These are phyloP conservation scores for Cutaneotrichosporon dermatis DNA, from an alignment of 1,284 basidiomycete species.

Conservation along the genomic window DNA sequence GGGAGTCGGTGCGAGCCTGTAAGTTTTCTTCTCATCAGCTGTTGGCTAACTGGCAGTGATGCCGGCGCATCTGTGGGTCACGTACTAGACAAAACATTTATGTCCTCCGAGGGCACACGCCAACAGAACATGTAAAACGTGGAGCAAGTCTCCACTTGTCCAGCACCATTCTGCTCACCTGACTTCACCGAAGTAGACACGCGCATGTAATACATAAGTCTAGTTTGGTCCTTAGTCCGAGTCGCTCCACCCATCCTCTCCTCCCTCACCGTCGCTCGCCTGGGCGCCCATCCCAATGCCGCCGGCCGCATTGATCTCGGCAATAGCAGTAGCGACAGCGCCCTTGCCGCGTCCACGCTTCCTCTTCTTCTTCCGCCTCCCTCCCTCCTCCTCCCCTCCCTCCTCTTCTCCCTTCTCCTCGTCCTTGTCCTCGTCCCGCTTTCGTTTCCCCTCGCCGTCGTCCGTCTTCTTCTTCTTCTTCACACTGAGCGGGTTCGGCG, in stretches of 20 bases:
- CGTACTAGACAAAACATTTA: slow-evolving; percentile 17
- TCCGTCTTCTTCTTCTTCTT: slow-evolving; percentile 68
- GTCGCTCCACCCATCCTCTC: background rate
- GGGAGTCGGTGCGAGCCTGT: slow-evolving; percentile 2
- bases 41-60: slow-evolving; percentile 26
- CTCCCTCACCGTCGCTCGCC: background rate
- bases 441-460: slow-evolving; percentile 11
- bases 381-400: slow-evolving; percentile 18
- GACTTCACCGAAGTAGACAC: too few species aligned
- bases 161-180: too few species aligned
- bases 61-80: slow-evolving; percentile 36
- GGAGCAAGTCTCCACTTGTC: too few species aligned
- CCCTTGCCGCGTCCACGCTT: slow-evolving; percentile 39
- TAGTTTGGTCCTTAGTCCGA: slow-evolving; percentile 13
- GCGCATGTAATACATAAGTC: background rate
- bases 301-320: slow-evolving; percentile 31
- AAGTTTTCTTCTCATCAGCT: background rate
- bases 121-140: too few species aligned
- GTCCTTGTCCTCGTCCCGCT: slow-evolving; percentile 19
- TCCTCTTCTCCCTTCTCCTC: slow-evolving; percentile 4
- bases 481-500: slow-evolving; percentile 85
- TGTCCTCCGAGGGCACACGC: too few species aligned
- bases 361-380: slow-evolving; percentile 34
- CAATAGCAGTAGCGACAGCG: slow-evolving; percentile 35
- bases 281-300: slow-evolving; percentile 3